Evolutionary conservation across 2,329 filamentous ascomycete species (phyloP), one percentile per base, ranked within the genome.

Genomic region (Fusarium irregulare): DNA sequence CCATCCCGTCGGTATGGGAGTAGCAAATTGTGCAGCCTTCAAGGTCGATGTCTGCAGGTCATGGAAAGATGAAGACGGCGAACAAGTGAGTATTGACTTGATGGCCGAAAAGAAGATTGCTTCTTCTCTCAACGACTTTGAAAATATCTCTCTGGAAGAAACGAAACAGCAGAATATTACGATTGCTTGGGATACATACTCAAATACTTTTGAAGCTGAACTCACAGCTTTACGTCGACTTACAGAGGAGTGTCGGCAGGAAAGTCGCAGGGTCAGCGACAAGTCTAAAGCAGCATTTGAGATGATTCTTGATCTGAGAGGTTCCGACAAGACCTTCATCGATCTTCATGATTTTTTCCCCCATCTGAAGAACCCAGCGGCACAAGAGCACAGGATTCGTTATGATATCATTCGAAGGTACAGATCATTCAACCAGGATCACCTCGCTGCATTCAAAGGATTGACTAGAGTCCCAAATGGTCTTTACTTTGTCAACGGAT

Each of bases 21-120:
- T 72, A 6, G 54, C 66, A 4, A 74, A 48, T 9, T 77, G 70
- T 40, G 79, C 78, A 1, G 78, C 78, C 0, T 79, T 80, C 63
- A 77, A 79, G 27, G 75, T 80, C 2, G 77, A 80, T 3, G 76
- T 80, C 0, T 75, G 75, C 4, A 73, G 78, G 3, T 76, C 78
- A 1, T 77, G 74, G 71, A 65, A 75, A 23, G 71, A 67, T 1
- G 59, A 72, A 0, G 65, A 76, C 1, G 78, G 77, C 0, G 51
- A 56, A 0, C 64, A 75, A 4, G 14, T 75, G 3, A 73, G 79
- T 12, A 21, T 78, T 76, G 51, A 92, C 83, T 77, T 92, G 83
- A 80, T 91, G 89, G 58, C 87, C 79, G 83, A 89, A 85, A 80
- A 92, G 88, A 82, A 90, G 85, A 76, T 89, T 85, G 76, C 87